phyloP scores from a whole-genome alignment of 768 basidiomycete genomes.

The Obba rivulosa region DNA sequence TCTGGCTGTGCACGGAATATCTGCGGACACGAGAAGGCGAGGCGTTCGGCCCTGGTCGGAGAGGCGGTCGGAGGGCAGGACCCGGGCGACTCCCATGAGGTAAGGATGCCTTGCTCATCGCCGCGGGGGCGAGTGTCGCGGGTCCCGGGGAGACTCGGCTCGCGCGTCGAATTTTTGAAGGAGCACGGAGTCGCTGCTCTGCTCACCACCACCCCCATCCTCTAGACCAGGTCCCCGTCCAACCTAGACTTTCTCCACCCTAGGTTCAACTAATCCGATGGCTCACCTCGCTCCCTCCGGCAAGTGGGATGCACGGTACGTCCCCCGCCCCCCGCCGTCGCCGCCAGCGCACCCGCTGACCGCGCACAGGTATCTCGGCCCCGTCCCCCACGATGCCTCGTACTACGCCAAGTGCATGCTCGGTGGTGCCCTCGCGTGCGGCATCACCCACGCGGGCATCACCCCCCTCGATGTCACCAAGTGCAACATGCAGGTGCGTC shows the following conservation, averaged over 20 bases:
- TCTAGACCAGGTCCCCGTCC: slow-evolving; percentile 25
- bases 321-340: not conserved
- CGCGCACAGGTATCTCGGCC: slow-evolving; percentile 51
- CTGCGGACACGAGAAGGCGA: too few species aligned
- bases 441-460: slow-evolving; percentile 83
- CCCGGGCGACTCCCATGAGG: too few species aligned
- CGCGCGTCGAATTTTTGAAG: slow-evolving; percentile 10
- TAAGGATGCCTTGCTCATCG: too few species aligned
- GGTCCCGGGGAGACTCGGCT: too few species aligned
- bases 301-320: slow-evolving; percentile 76
- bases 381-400: slow-evolving; percentile 65
- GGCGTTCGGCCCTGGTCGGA: too few species aligned
- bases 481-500: slow-evolving; percentile 83
- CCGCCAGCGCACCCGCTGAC: slow-evolving; percentile 1
- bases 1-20: too few species aligned
- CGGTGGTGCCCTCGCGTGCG: slow-evolving; percentile 83
- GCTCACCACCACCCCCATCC: slow-evolving; percentile 24
- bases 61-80: too few species aligned
- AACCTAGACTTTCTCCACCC: slow-evolving; percentile 24
- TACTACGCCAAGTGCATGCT: slow-evolving; percentile 88
- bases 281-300: slow-evolving; percentile 43
- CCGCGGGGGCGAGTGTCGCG: too few species aligned
- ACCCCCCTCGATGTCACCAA: slow-evolving; percentile 86
- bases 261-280: slow-evolving; percentile 33
- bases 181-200: slow-evolving; percentile 12